These are phyloP conservation scores for Linnemannia zychae DNA, from an alignment of 192 early-diverging fungal genomes.

Conservation along the genomic window DNA sequence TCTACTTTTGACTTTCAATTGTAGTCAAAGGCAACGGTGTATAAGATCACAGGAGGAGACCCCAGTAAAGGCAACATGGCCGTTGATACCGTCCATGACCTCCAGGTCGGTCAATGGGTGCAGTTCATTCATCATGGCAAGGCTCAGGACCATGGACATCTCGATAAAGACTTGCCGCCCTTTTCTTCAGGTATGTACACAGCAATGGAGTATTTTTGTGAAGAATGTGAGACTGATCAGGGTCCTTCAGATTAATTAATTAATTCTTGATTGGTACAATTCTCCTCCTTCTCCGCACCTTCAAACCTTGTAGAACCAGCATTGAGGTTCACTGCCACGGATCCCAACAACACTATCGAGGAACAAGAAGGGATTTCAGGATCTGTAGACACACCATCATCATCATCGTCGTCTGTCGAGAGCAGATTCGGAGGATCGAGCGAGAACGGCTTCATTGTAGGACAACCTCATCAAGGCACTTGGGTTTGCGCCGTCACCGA, in stretches of 20 bases:
- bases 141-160: constrained; percentile 15
- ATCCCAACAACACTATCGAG: constrained; percentile 50
- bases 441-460: constrained; percentile 69
- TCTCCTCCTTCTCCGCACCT: neutral
- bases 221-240: neutral
- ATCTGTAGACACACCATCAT: neutral
- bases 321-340: constrained; percentile 18
- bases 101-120: constrained; percentile 62
- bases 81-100: constrained; percentile 65
- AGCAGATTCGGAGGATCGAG: constrained; percentile 65
- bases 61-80: constrained; percentile 70
- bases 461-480: constrained; percentile 28
- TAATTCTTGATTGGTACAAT: neutral
- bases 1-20: neutral
- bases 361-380: neutral
- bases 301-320: neutral
- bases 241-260: neutral
- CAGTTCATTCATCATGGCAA: constrained; percentile 58
- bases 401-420: neutral
- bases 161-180: neutral
- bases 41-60: constrained; percentile 69
- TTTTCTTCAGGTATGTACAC: no score
- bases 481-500: constrained; percentile 57
- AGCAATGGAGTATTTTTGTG: no score
- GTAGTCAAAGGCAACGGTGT: constrained; percentile 43